These are phyloP conservation scores for Neurospora sp. DNA, from an alignment of 2,329 filamentous ascomycete genomes.

Conservation along the genomic window DNA sequence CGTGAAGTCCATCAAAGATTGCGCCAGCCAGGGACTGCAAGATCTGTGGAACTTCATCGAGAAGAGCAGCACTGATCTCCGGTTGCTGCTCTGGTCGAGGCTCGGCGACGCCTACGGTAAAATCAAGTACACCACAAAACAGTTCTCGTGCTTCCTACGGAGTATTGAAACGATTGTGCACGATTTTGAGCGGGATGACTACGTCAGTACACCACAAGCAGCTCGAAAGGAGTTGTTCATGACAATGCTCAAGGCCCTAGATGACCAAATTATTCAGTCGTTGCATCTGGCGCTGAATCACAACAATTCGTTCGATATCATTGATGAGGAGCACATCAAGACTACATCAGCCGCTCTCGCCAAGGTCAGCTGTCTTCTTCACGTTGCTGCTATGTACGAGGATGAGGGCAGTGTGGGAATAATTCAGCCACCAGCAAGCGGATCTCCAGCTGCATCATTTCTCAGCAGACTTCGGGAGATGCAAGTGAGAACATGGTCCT, in stretches of 20 bases:
- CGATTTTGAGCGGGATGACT: conserved; percentile 52
- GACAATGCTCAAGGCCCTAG: conserved; percentile 66
- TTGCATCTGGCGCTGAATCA: conserved; percentile 62
- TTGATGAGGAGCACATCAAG: conserved; percentile 69
- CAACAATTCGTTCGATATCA: conserved; percentile 63
- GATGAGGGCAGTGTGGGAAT: conserved; percentile 78
- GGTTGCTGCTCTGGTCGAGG: conserved; percentile 80
- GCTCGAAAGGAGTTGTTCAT: conserved; percentile 63
- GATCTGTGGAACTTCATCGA: conserved; percentile 82
- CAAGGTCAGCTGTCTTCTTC: conserved; percentile 62
- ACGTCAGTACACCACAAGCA: conserved; percentile 45
- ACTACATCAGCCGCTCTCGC: conserved; percentile 63
- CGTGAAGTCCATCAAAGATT: conserved; percentile 37
- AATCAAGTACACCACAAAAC: conserved; percentile 79
- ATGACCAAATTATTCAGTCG: conserved; percentile 63
- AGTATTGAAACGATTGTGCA: conserved; percentile 74
- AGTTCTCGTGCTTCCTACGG: conserved; percentile 76
- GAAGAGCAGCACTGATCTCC: conserved; percentile 69
- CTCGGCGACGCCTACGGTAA: conserved; percentile 80
- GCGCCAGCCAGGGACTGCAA: conserved; percentile 47
- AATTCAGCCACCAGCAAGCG: conserved; percentile 45
- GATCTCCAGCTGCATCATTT: conserved; percentile 46
- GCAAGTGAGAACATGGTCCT: conserved; percentile 77
- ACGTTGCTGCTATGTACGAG: conserved; percentile 71
- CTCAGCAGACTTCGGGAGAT: conserved; percentile 72